These are phyloP conservation scores for Saccharum hybrid DNA, from an alignment of 202 grass and related monocot genomes.

Conservation along the genomic window DNA sequence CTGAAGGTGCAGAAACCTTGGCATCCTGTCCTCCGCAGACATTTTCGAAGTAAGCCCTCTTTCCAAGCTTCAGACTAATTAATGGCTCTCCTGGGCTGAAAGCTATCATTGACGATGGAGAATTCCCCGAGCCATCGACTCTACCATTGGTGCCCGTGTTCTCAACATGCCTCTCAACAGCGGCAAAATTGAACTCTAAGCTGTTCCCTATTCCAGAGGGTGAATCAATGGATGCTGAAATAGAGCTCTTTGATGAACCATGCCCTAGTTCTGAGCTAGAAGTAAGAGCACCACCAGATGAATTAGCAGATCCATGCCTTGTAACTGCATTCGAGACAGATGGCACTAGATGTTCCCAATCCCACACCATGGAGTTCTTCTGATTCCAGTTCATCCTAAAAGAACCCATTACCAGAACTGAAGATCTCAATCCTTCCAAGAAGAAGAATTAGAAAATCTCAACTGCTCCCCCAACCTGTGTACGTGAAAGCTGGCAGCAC, in stretches of 20 bases:
- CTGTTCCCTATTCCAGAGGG: constrained; percentile 19
- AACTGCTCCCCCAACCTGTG: constrained; percentile 8
- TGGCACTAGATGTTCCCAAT: constrained; percentile 39
- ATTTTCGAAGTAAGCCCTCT: constrained; percentile 44
- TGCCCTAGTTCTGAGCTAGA: constrained; percentile 41
- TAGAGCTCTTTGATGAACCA: constrained; percentile 50
- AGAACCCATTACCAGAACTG: background rate
- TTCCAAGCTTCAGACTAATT: constrained; percentile 49
- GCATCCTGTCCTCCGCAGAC: constrained; percentile 25
- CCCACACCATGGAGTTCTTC: constrained; percentile 41
- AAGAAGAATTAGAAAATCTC: constrained; percentile 18
- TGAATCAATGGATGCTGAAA: constrained; percentile 43
- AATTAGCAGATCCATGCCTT: constrained; percentile 19
- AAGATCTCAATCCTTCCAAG: constrained; percentile 8
- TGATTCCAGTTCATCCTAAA: constrained; percentile 51
- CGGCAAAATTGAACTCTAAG: constrained; percentile 40
- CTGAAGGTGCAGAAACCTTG: constrained; percentile 20
- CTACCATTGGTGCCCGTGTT: background rate
- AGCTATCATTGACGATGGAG: background rate
- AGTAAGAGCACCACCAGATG: constrained; percentile 28
- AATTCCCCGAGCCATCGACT: constrained; percentile 8
- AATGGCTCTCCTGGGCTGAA: constrained; percentile 36
- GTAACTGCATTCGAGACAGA: constrained; percentile 4
- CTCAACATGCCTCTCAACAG: background rate
- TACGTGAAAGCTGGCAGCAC: background rate